Base-by-base conservation (phyloP, 768 basidiomycete species). In the Kwoniella sp. region DNA sequence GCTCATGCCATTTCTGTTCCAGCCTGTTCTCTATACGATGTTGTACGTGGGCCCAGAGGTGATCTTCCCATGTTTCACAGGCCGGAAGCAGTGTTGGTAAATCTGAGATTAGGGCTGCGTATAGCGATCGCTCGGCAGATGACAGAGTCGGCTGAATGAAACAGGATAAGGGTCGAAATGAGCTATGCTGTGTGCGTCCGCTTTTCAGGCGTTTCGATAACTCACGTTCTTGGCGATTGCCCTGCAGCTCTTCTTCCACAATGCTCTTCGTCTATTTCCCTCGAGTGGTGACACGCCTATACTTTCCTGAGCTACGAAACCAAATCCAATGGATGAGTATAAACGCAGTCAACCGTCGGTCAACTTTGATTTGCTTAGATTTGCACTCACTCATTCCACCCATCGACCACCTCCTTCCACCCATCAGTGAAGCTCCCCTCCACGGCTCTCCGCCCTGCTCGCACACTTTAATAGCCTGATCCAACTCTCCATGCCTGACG, bases 41-140 rank as follows among this genome's bases (percentile, higher is more conserved):
- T 36, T 66, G 69, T 55, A 93, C 82, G 62, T 90, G 88, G 0
- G 90, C 91, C 96, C 96, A 99, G 0, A 98, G 83, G 74, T 94
- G 88, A 73, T 99, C 96, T 73, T 94, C 90, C 94, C 95, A 98
- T 22, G 90, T 89, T 33, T 87, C 81, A 73, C 91, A 94, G 2
- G 89, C 86, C 0, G 87, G 84, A 66, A 89, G 87, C 1, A 83
- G 78, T 84, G 87, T 50, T 83, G 85, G 13, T 84, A 88, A 30
- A 88, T 94, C 26, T 84, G 82, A 82, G 5, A 80, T 87, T 8
- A 99, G 85, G 0, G 92, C 87, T 0, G 93, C 94, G 69, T 92
- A 94, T 0, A 98, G 82, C 0, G 88, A 84, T n/a, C 92, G 88
- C 77, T 97, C 92, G 40, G 87, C 83, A 15, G 86, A 83, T 0